Evolutionary conservation across 768 basidiomycete genomes (phyloP).

Genomic region (Rhizopogon roseolus): DNA sequence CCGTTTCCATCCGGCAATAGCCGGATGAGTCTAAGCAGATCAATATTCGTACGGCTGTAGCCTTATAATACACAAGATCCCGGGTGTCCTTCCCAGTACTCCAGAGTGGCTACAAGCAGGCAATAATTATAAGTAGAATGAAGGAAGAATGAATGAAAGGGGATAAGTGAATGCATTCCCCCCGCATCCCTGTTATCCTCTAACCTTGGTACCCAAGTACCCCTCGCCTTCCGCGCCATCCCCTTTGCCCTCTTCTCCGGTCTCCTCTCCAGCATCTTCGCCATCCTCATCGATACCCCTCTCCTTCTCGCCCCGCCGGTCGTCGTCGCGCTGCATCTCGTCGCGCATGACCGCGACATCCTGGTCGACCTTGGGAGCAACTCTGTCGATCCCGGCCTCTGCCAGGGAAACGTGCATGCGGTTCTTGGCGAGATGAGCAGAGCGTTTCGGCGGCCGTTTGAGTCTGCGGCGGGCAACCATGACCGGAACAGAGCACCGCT

Average conservation of each 20-base stretch:
- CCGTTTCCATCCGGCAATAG: not conserved
- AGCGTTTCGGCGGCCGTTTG: constrained; percentile 78
- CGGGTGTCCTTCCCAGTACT: not conserved
- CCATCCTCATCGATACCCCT: constrained; percentile 20
- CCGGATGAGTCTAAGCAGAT: too few species aligned
- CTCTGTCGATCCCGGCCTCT: constrained; percentile 84
- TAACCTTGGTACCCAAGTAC: constrained; percentile 21
- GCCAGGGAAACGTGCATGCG: constrained; percentile 83
- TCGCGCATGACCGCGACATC: constrained; percentile 80
- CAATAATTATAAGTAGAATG: too few species aligned
- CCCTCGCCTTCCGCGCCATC: constrained; percentile 28
- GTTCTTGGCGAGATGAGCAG: constrained; percentile 77
- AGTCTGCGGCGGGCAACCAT: constrained; percentile 94
- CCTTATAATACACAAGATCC: not conserved
- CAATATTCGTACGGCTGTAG: not conserved
- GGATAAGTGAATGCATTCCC: not conserved
- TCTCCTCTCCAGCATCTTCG: constrained; percentile 19
- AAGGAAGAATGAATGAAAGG: not conserved
- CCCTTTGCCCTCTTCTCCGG: constrained; percentile 12
- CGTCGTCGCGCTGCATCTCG: constrained; percentile 68
- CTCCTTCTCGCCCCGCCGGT: constrained; percentile 21
- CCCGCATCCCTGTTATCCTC: constrained; percentile 5
- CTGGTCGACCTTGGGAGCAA: constrained; percentile 79
- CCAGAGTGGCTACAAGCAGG: too few species aligned
- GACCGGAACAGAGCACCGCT: constrained; percentile 93